These are phyloP conservation scores for Cercospora sojina DNA, from an alignment of 2,329 filamentous ascomycete species.

Conservation along the genomic window DNA sequence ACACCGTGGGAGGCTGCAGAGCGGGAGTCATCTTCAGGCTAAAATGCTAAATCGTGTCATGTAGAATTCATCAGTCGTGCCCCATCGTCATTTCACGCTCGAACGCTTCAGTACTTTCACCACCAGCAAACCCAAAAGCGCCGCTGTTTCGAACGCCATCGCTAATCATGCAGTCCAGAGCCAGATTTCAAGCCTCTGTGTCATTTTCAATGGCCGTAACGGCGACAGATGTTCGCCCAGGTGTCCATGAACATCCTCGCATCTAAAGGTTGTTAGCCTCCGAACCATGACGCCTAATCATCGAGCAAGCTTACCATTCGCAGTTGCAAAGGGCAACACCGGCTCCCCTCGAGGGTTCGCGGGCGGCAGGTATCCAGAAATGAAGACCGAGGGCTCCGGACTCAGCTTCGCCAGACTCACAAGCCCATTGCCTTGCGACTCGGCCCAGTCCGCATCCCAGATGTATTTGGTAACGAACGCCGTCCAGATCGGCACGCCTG, in stretches of 20 bases:
- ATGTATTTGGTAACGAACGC: slow-evolving; percentile 52
- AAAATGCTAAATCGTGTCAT: background rate
- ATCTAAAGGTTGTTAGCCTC: slow-evolving; percentile 23
- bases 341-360: slow-evolving; percentile 25
- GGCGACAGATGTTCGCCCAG: slow-evolving; percentile 23
- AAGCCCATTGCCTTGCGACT: slow-evolving; percentile 36
- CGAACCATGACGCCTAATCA: background rate
- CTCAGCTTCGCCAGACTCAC: slow-evolving; percentile 49
- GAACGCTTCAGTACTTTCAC: background rate
- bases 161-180: background rate
- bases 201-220: slow-evolving; percentile 5
- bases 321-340: slow-evolving; percentile 31
- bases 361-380: slow-evolving; percentile 51
- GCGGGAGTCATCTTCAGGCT: background rate
- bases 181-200: background rate
- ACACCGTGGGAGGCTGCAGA: background rate
- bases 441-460: slow-evolving; percentile 50
- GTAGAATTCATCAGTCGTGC: background rate
- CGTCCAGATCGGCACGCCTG: slow-evolving; percentile 61
- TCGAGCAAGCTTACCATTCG: slow-evolving; percentile 26
- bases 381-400: slow-evolving; percentile 53
- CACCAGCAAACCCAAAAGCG: background rate
- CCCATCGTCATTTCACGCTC: background rate
- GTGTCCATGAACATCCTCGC: slow-evolving; percentile 30
- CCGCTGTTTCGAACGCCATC: background rate